Evolutionary conservation across 2,329 filamentous ascomycete genomes (phyloP).

Genomic region (Penicillium sp.): DNA sequence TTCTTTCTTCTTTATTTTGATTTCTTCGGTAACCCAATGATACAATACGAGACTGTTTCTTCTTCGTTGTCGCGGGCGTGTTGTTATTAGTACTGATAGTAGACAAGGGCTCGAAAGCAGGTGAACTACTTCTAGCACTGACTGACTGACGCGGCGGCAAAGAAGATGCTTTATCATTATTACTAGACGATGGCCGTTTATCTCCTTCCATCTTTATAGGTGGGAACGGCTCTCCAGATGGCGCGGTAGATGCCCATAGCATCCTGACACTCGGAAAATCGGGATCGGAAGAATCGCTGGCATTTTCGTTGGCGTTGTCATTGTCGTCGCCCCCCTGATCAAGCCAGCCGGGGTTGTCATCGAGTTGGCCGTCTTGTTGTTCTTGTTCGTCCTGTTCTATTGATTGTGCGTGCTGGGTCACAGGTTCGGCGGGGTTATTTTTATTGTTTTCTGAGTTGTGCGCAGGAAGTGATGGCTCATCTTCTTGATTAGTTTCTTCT

Average conservation of each 20-base stretch:
- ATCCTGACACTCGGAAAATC: constrained; percentile 11
- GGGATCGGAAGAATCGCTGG: not conserved
- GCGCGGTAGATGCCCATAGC: constrained; percentile 16
- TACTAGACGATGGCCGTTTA: not conserved
- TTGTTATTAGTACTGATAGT: not conserved
- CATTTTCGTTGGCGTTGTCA: not conserved
- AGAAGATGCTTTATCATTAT: not conserved
- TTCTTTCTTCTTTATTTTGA: not conserved
- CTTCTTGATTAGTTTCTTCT: not conserved
- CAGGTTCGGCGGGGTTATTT: not conserved
- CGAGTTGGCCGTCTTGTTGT: not conserved
- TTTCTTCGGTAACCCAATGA: not conserved
- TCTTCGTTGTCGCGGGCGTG: not conserved
- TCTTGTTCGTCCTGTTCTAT: not conserved
- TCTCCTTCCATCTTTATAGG: constrained; percentile 5
- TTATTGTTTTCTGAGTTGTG: not conserved
- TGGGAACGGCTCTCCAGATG: constrained; percentile 9
- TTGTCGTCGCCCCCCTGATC: not conserved
- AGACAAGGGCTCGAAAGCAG: constrained; percentile 1
- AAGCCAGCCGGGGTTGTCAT: not conserved
- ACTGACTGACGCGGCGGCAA: not conserved
- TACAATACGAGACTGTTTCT: not conserved
- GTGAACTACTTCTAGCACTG: not conserved
- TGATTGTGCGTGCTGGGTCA: not conserved
- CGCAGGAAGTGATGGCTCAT: not conserved